Conservation (phyloP, 768 basidiomycete species). For the Amylocystis lapponica region DNA sequence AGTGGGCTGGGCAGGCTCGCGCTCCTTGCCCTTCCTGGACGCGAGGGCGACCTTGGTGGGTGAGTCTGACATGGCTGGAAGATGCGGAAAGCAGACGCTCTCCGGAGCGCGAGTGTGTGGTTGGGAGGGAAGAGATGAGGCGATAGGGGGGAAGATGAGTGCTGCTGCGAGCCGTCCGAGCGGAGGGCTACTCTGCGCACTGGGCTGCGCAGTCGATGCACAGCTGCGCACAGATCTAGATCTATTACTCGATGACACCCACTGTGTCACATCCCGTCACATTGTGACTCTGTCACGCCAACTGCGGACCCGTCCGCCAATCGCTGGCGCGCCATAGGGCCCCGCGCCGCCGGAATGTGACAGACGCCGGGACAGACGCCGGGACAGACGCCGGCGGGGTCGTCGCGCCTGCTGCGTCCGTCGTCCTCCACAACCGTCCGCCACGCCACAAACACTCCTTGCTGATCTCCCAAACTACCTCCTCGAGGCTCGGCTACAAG, state of each 20-base stretch:
- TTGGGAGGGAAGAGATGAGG: slow-evolving; percentile 8
- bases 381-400: too few relatives aligned
- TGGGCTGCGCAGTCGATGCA: slow-evolving; percentile 17
- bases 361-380: too few relatives aligned
- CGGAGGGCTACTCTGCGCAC: slow-evolving; percentile 13
- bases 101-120: slow-evolving; percentile 2
- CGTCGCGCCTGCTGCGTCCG: too few relatives aligned
- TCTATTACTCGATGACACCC: slow-evolving; percentile 10
- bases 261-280: slow-evolving; percentile 3
- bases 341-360: too few relatives aligned
- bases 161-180: slow-evolving; percentile 18
- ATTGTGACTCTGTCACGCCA: slow-evolving; percentile 1
- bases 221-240: slow-evolving; percentile 19
- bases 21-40: slow-evolving; percentile 30
- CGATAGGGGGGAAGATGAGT: slow-evolving; percentile 4
- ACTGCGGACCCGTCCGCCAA: slow-evolving; percentile 2
- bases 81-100: not conserved
- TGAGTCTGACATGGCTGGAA: slow-evolving; percentile 17
- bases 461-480: too few relatives aligned
- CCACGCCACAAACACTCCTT: too few relatives aligned
- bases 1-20: slow-evolving; percentile 31
- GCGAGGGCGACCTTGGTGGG: slow-evolving; percentile 11
- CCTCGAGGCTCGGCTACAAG: too few relatives aligned
- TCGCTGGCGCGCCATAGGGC: too few relatives aligned
- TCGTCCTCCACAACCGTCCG: too few relatives aligned